Conservation (phyloP, 1,284 basidiomycete species). For the Trichosporon ovoides region DNA sequence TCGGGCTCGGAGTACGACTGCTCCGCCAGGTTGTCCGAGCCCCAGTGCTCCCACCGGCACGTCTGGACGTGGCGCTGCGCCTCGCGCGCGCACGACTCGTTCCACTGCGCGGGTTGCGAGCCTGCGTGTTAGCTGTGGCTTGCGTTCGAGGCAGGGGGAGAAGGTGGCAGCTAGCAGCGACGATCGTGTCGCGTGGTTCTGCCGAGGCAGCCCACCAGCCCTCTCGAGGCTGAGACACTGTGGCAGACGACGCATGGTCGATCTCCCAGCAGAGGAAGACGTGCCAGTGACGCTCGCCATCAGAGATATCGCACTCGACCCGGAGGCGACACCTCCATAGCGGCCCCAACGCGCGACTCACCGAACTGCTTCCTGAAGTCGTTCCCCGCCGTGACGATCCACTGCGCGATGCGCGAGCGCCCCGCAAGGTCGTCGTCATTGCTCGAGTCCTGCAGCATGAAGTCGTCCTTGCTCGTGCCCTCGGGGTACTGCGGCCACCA, state of each 20-base stretch:
- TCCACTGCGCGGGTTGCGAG: constrained; percentile 13
- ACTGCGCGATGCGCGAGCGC: constrained; percentile 10
- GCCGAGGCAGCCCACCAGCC: no score
- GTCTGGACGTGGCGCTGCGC: constrained; percentile 14
- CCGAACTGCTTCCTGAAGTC: constrained; percentile 16
- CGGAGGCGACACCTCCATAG: no score
- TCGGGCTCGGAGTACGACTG: not conserved
- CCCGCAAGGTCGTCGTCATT: constrained; percentile 13
- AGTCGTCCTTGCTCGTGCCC: constrained; percentile 5
- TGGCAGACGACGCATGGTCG: no score
- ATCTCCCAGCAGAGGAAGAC: not conserved
- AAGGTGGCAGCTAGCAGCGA: not conserved
- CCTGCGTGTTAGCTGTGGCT: constrained; percentile 5
- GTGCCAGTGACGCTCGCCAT: not conserved
- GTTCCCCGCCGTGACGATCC: constrained; percentile 14
- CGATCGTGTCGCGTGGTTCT: not conserved
- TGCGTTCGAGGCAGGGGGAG: not conserved
- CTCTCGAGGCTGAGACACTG: no score
- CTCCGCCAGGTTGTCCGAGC: constrained; percentile 18
- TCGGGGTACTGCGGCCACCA: constrained; percentile 19
- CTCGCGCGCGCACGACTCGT: constrained; percentile 13
- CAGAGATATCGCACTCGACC: no score
- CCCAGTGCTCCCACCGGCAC: constrained; percentile 21
- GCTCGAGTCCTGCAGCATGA: constrained; percentile 6
- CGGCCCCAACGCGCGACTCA: no score